Percentiles rank a stretch among this genome's conserved stretches.
These are phyloP conservation scores for Huntiella omanensis DNA, from an alignment of 2,329 filamentous ascomycete genomes.

Conservation along the genomic window DNA sequence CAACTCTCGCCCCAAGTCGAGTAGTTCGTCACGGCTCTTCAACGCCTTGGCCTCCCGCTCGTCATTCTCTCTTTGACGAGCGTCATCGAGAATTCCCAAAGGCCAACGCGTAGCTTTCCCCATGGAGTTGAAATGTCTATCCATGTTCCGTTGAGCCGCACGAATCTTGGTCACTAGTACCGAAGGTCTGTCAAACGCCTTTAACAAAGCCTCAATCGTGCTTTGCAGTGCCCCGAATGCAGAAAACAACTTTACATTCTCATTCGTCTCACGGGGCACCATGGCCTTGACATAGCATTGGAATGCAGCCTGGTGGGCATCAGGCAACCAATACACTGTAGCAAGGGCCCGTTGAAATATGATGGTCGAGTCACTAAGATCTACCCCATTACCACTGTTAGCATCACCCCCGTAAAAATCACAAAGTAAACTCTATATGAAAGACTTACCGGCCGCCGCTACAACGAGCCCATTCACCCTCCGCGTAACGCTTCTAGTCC, in stretches of 20 bases:
- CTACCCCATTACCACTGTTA: constrained; percentile 20
- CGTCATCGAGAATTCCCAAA: constrained; percentile 68
- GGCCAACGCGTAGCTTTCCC: constrained; percentile 63
- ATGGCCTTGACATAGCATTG: constrained; percentile 50
- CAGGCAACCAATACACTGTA: constrained; percentile 48
- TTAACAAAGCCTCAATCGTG: constrained; percentile 65
- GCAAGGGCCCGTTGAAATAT: constrained; percentile 33
- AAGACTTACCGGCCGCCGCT: constrained; percentile 9
- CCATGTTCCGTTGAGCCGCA: constrained; percentile 54
- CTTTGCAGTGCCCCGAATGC: constrained; percentile 63
- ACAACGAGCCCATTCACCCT: constrained; percentile 49
- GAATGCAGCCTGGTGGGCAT: constrained; percentile 49
- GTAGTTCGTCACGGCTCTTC: constrained; percentile 49
- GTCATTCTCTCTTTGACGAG: constrained; percentile 59
- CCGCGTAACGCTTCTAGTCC: constrained; percentile 65
- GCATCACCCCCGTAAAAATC: neutral
- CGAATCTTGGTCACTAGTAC: constrained; percentile 60
- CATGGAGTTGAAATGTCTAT: constrained; percentile 59
- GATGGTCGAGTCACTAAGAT: constrained; percentile 48
- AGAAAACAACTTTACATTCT: constrained; percentile 54
- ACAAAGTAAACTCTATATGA: neutral
- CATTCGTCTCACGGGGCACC: constrained; percentile 50
- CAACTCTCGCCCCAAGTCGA: constrained; percentile 60
- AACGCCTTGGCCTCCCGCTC: constrained; percentile 69
- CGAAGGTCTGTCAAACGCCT: constrained; percentile 60